A percentile compares a stretch with the other conserved stretches of the same genome.
These are phyloP conservation scores for Luffa aegyptiaca DNA, from an alignment of 306 rosid species.

Conservation along the genomic window DNA sequence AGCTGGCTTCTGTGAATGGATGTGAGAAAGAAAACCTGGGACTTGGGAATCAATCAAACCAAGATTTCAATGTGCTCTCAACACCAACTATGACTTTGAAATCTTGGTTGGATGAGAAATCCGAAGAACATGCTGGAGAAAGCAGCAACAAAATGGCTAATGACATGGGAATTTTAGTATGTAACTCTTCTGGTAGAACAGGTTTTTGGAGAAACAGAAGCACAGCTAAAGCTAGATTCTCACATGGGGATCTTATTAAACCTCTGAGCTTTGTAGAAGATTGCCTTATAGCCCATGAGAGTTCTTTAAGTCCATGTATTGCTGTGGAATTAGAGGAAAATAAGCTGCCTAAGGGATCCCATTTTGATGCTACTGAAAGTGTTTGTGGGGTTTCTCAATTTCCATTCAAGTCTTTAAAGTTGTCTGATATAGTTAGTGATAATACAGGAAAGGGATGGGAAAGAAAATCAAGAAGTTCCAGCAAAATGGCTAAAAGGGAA, in stretches of 20 bases:
- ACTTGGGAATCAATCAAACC: background rate
- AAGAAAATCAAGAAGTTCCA: slow-evolving; percentile 28
- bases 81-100: background rate
- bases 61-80: background rate
- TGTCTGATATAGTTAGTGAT: slow-evolving; percentile 17
- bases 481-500: slow-evolving; percentile 16
- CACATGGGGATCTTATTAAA: slow-evolving; percentile 1
- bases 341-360: background rate
- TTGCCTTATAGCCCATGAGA: slow-evolving; percentile 38
- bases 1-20: background rate
- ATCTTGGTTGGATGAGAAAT: background rate
- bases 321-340: slow-evolving; percentile 4
- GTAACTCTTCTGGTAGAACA: slow-evolving; percentile 1
- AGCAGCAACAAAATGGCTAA: background rate
- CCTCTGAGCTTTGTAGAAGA: slow-evolving; percentile 46
- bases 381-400: slow-evolving; percentile 32
- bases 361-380: slow-evolving; percentile 12
- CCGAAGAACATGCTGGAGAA: background rate
- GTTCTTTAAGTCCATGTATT: slow-evolving; percentile 9
- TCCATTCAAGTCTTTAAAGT: slow-evolving; percentile 19
- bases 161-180: background rate
- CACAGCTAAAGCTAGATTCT: slow-evolving; percentile 24
- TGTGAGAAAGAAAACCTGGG: background rate
- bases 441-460: slow-evolving; percentile 21
- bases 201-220: slow-evolving; percentile 36